These are phyloP conservation scores for Cutaneotrichosporon sp. DNA, from an alignment of 1,284 basidiomycete species.

Conservation along the genomic window DNA sequence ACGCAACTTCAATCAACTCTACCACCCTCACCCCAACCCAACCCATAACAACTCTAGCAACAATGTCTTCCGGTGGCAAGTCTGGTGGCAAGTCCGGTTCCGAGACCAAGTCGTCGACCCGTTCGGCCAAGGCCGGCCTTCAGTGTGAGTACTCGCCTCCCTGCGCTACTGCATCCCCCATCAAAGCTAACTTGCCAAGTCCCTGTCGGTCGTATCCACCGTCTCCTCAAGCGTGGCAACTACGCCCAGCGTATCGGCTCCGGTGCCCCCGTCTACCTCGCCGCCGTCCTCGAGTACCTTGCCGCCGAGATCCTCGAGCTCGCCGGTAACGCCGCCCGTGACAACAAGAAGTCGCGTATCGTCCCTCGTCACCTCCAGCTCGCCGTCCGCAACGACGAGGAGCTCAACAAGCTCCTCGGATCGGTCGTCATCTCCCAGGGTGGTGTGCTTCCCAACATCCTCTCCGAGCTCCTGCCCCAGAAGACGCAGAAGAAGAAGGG, in stretches of 20 bases:
- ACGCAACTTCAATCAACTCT: background rate
- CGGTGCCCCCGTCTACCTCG: slow-evolving; percentile 66
- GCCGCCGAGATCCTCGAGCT: slow-evolving; percentile 83
- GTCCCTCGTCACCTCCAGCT: slow-evolving; percentile 85
- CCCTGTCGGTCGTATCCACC: slow-evolving; percentile 83
- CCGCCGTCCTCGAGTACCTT: slow-evolving; percentile 61
- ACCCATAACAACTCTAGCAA: slow-evolving; percentile 33
- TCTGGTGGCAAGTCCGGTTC: slow-evolving; percentile 52
- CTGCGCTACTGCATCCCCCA: background rate
- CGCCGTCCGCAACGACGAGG: slow-evolving; percentile 82
- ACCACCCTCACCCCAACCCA: background rate
- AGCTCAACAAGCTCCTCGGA: slow-evolving; percentile 58
- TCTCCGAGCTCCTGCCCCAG: slow-evolving; percentile 63
- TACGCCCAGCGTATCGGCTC: slow-evolving; percentile 66
- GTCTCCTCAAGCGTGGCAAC: slow-evolving; percentile 79
- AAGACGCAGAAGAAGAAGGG: slow-evolving; percentile 53
- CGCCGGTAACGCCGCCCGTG: slow-evolving; percentile 68
- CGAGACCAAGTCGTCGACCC: slow-evolving; percentile 58
- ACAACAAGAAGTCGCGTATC: slow-evolving; percentile 72
- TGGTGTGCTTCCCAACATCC: slow-evolving; percentile 75
- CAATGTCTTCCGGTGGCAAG: slow-evolving; percentile 56
- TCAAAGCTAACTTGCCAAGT: slow-evolving; percentile 50
- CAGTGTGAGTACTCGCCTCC: slow-evolving; percentile 51
- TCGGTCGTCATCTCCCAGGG: slow-evolving; percentile 84
- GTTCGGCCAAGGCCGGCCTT: slow-evolving; percentile 77